Base-by-base conservation (phyloP, 1,284 basidiomycete genomes). In the Wallemia hederae region DNA sequence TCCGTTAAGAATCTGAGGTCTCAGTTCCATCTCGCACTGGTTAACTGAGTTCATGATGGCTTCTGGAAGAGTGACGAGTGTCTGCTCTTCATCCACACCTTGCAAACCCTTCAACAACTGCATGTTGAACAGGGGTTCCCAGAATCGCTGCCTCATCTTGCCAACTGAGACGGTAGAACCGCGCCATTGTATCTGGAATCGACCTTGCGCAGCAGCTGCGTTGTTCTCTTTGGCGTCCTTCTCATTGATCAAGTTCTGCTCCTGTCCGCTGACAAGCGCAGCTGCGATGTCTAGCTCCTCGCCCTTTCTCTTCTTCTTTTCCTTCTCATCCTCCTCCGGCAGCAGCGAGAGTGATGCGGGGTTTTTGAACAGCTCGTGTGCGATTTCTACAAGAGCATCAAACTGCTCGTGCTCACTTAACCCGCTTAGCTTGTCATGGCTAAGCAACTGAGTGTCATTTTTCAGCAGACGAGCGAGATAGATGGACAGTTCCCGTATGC, bases 81-180 rank as follows among this genome's bases (percentile, higher is more conserved):
- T 49, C n/a, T 49, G 39, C 39, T 49, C 39, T n/a, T 67, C 65
- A 1, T 69, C 62, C 11, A 69, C 69, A 24, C 68, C 62, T 1
- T 69, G 68, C 59, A 72, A 63, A 1, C 67, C 69, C 59, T 71
- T 69, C 66, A 72, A 68, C 11, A 74, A 64, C 0, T 67, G 68
- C 28, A 85, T 82, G 62, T 89, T 81, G 64, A 90, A 86, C 29
- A 96, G 74, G 9, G 89, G 87, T 68, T 94, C 90, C 67, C 85
- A 87, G 69, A 91, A 82, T 49, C 85, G 77, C 74, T 94, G 88
- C 58, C 89, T 76, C 66, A 90, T 85, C 66, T 85, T 82, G 2
- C 89, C 90, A 28, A 96, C 67, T 1, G 80, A 82, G 63, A 96
- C 70, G 59, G 80, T 77, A 66, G 80, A 77, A 2, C 76, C 81